A percentile compares a stretch with the other conserved stretches of the same genome.
phyloP scores from a whole-genome alignment of 2,329 filamentous ascomycete species.

The Pyrenochaeta sp. region DNA sequence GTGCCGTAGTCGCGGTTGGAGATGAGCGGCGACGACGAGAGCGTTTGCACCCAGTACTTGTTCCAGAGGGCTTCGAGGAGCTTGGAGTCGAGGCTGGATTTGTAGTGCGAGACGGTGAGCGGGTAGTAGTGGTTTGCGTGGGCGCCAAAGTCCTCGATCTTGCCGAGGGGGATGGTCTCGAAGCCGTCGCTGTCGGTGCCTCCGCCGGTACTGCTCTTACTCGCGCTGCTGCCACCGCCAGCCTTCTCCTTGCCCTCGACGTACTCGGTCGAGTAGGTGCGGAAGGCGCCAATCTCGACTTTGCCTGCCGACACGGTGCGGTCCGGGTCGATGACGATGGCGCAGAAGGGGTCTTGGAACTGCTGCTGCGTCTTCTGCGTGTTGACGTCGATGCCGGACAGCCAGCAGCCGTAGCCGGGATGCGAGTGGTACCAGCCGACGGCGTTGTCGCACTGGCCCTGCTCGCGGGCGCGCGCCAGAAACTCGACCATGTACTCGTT shows the following conservation, averaged over 20 bases:
- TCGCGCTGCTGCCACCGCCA: constrained; percentile 32
- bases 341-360: constrained; percentile 89
- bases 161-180: constrained; percentile 85
- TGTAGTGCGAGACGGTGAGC: constrained; percentile 91
- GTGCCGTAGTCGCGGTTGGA: constrained; percentile 93
- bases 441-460: constrained; percentile 85
- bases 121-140: constrained; percentile 91
- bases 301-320: constrained; percentile 93
- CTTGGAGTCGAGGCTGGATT: constrained; percentile 86
- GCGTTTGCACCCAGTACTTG: constrained; percentile 98
- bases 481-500: constrained; percentile 97
- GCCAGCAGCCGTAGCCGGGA: constrained; percentile 97
- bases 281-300: constrained; percentile 96
- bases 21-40: constrained; percentile 88
- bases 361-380: constrained; percentile 87
- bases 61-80: constrained; percentile 93
- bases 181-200: constrained; percentile 64
- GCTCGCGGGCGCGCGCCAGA: constrained; percentile 74
- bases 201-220: constrained; percentile 40
- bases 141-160: constrained; percentile 94
- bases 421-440: constrained; percentile 99
- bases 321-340: constrained; percentile 95
- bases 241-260: constrained; percentile 52
- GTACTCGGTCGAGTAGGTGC: constrained; percentile 83
- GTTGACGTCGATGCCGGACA: constrained; percentile 91